These are phyloP conservation scores for Eimeria necatrix DNA, from an alignment of 169 alveolate species.

Conservation along the genomic window DNA sequence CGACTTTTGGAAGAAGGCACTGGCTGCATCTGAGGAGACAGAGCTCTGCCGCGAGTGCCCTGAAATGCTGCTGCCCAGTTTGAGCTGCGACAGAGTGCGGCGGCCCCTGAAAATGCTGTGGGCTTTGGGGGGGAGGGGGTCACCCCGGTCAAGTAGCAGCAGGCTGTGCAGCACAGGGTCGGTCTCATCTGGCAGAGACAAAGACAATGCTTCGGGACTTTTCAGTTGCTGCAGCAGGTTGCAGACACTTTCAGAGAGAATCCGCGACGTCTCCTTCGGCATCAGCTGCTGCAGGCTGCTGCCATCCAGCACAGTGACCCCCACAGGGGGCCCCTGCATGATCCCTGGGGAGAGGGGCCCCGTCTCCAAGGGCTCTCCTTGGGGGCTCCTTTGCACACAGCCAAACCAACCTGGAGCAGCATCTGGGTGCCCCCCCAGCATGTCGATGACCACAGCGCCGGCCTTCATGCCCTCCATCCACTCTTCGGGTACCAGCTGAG, in stretches of 20 bases:
- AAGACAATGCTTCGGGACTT: background rate
- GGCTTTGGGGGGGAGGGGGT: background rate
- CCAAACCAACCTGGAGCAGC: background rate
- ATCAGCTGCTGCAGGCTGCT: background rate
- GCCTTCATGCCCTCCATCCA: background rate
- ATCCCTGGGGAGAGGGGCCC: background rate
- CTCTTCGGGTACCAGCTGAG: background rate
- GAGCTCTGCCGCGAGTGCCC: too few species aligned
- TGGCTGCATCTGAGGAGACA: too few species aligned
- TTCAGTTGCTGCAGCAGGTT: background rate
- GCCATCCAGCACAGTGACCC: conserved; percentile 36
- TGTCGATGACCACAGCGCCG: conserved; percentile 2
- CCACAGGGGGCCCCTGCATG: background rate
- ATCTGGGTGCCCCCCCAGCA: background rate
- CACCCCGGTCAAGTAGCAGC: background rate
- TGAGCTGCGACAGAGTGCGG: background rate
- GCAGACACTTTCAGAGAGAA: background rate
- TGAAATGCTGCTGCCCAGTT: too few species aligned
- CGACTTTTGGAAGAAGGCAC: too few species aligned
- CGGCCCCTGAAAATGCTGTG: background rate
- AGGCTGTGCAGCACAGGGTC: background rate
- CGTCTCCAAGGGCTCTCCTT: background rate
- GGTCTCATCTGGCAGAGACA: background rate
- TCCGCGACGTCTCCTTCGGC: conserved; percentile 14
- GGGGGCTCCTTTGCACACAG: conserved; percentile 43